phyloP scores from a whole-genome alignment of 1,284 basidiomycete genomes.

The Boletellus sp. region DNA sequence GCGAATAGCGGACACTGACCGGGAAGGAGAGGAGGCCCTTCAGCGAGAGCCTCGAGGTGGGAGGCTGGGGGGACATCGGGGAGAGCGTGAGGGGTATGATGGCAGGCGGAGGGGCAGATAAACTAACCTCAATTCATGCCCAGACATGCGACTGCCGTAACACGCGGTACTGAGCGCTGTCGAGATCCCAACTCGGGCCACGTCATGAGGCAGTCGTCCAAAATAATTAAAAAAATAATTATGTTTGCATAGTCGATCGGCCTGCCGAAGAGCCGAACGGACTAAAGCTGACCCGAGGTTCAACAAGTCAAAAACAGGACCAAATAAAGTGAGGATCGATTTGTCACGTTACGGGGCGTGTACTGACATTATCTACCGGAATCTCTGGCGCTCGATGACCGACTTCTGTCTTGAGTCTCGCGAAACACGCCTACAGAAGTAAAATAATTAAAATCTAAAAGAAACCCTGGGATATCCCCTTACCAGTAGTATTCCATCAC shows the following conservation, averaged over 20 bases:
- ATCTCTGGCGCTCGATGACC: conserved; percentile 64
- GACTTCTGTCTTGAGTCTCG: conserved; percentile 69
- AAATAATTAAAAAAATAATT: background rate
- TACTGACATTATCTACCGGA: conserved; percentile 40
- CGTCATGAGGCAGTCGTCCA: background rate
- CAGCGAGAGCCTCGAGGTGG: conserved; percentile 43
- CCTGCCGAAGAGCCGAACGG: conserved; percentile 8
- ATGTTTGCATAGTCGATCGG: background rate
- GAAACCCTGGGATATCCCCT: background rate
- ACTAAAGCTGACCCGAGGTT: conserved; percentile 1
- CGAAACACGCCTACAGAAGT: conserved; percentile 49
- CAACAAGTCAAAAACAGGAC: conserved; percentile 7
- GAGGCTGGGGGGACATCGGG: conserved; percentile 37
- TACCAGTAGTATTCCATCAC: conserved; percentile 93
- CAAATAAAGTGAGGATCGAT: background rate
- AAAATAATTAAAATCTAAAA: background rate
- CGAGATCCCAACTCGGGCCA: conserved; percentile 16
- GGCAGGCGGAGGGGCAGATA: conserved; percentile 6
- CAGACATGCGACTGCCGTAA: conserved; percentile 15
- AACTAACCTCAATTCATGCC: conserved; percentile 10
- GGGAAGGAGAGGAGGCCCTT: conserved; percentile 51
- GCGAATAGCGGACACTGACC: conserved; percentile 12
- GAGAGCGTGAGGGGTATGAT: background rate
- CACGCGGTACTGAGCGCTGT: conserved; percentile 2
- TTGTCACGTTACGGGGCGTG: too few species aligned